phyloP scores from a whole-genome alignment of 805 yeast species.

The Cyberlindnera euphorbiiphila region DNA sequence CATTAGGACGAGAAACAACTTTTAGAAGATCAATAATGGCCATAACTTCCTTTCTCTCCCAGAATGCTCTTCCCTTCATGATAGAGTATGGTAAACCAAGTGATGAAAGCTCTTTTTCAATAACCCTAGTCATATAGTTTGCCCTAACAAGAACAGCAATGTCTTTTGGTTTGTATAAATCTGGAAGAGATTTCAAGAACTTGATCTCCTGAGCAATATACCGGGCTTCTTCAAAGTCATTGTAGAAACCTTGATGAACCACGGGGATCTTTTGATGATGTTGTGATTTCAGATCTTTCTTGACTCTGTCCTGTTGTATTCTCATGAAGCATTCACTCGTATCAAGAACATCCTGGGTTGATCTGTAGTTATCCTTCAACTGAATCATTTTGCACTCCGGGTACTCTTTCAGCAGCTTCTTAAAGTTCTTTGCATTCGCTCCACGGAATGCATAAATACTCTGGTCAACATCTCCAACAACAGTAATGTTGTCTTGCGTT shows the following conservation, averaged over 20 bases:
- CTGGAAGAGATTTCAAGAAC: constrained; percentile 42
- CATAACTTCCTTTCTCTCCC: constrained; percentile 71
- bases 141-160: constrained; percentile 71
- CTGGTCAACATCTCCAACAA: constrained; percentile 97
- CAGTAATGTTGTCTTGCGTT: constrained; percentile 57
- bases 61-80: constrained; percentile 71
- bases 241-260: constrained; percentile 37
- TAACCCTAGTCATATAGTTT: constrained; percentile 51
- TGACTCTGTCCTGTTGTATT: constrained; percentile 47
- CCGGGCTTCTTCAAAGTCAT: constrained; percentile 52
- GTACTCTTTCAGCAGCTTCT: constrained; percentile 43
- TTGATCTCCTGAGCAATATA: constrained; percentile 54
- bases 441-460: constrained; percentile 86
- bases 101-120: constrained; percentile 61
- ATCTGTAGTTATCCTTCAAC: constrained; percentile 74
- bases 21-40: constrained; percentile 62
- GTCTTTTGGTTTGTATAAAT: constrained; percentile 49
- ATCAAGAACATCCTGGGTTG: constrained; percentile 62
- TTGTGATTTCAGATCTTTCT: constrained; percentile 46
- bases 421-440: constrained; percentile 69
- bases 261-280: constrained; percentile 41
- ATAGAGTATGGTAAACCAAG: constrained; percentile 60
- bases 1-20: constrained; percentile 54
- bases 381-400: constrained; percentile 36
- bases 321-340: constrained; percentile 63